These are phyloP conservation scores for Pisolithus sp. DNA, from an alignment of 768 basidiomycete species.

Conservation along the genomic window DNA sequence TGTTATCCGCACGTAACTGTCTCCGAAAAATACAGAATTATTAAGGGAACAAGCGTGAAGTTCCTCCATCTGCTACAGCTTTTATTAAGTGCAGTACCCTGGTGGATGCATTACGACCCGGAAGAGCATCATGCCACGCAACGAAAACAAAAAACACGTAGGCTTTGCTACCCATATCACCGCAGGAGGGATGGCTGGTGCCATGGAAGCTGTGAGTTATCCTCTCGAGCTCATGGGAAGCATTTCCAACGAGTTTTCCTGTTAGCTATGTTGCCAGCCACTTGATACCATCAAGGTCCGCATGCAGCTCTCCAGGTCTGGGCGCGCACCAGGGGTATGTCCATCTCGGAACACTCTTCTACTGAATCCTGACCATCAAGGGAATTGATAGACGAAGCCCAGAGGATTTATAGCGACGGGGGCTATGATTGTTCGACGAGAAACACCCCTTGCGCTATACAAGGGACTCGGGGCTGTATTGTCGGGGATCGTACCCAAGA, in stretches of 20 bases:
- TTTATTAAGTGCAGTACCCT: neutral
- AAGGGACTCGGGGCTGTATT: slow-evolving; percentile 97
- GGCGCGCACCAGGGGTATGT: slow-evolving; percentile 77
- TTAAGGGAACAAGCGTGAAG: no score
- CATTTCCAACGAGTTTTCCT: slow-evolving; percentile 1
- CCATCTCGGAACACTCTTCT: neutral
- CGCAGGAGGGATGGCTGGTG: slow-evolving; percentile 91
- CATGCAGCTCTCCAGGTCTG: slow-evolving; percentile 94
- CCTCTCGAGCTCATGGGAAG: neutral
- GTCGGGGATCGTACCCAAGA: slow-evolving; percentile 97
- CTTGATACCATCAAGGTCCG: slow-evolving; percentile 99
- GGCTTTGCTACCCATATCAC: slow-evolving; percentile 86
- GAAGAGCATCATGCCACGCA: slow-evolving; percentile 41
- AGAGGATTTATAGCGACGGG: slow-evolving; percentile 93
- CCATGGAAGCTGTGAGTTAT: slow-evolving; percentile 76
- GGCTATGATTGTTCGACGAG: slow-evolving; percentile 75
- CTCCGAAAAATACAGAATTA: neutral
- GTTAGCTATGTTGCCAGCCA: slow-evolving; percentile 77
- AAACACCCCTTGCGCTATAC: slow-evolving; percentile 94
- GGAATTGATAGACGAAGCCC: slow-evolving; percentile 69
- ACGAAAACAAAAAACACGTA: slow-evolving; percentile 64
- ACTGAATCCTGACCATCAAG: neutral
- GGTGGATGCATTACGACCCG: neutral
- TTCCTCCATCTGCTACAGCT: neutral
- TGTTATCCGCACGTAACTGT: slow-evolving; percentile 18